phyloP scores from a whole-genome alignment of 169 alveolate species.

The Plasmodium gaboni region DNA sequence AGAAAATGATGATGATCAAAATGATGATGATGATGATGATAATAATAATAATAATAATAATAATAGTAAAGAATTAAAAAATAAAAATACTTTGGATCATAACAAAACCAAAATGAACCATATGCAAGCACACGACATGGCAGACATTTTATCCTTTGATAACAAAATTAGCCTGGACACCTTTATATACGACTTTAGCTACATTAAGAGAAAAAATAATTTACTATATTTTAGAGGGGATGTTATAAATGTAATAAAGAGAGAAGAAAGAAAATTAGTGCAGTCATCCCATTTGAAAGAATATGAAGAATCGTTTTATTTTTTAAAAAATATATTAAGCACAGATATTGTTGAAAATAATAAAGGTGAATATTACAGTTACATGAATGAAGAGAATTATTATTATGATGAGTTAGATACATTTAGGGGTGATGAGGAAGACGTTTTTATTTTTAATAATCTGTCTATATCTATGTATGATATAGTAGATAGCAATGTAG shows the following conservation, averaged over 20 bases:
- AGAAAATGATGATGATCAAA: background rate
- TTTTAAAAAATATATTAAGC: constrained; percentile 4
- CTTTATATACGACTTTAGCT: constrained; percentile 22
- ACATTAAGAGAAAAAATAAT: constrained; percentile 35
- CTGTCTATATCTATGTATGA: constrained; percentile 25
- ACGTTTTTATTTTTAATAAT: constrained; percentile 51
- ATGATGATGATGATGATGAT: background rate
- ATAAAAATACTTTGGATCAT: background rate
- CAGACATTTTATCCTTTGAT: constrained; percentile 42
- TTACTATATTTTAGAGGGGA: constrained; percentile 61
- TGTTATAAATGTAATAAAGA: constrained; percentile 22
- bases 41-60: background rate
- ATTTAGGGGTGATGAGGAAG: constrained; percentile 13
- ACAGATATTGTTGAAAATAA: constrained; percentile 6
- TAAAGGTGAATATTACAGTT: constrained; percentile 10
- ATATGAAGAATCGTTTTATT: constrained; percentile 42
- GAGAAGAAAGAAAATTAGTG: constrained; percentile 12
- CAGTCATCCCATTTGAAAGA: background rate
- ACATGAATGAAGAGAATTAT: constrained; percentile 37
- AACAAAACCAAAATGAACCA: background rate
- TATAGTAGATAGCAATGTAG: constrained; percentile 26
- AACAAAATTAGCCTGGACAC: constrained; percentile 49
- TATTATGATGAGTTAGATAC: constrained; percentile 31
- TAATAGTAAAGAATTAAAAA: background rate
- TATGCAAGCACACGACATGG: constrained; percentile 1